A percentile compares a stretch with the other conserved stretches of the same genome.
Evolutionary conservation across 805 yeast genomes (phyloP).

Genomic region (Cyberlindnera mississippiensis): DNA sequence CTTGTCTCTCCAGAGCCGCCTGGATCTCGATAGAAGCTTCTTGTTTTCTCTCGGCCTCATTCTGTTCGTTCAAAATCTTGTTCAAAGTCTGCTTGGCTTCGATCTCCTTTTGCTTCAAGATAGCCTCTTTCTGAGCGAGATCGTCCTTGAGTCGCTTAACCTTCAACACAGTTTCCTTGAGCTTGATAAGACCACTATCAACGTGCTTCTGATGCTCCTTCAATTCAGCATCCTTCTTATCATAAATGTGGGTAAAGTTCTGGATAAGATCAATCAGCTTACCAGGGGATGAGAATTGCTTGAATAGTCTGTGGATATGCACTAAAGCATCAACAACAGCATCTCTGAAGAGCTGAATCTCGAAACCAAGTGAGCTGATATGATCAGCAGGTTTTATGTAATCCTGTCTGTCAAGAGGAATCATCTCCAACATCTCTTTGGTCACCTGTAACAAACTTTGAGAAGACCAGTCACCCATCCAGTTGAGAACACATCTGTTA

Average conservation of each 20-base stretch:
- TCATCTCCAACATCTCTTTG: constrained; percentile 31
- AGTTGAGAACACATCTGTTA: constrained; percentile 82
- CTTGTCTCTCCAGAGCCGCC: constrained; percentile 63
- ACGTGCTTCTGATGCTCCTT: constrained; percentile 71
- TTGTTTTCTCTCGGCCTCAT: constrained; percentile 86
- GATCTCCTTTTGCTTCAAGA: constrained; percentile 50
- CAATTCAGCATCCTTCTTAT: constrained; percentile 41
- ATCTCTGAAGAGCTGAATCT: constrained; percentile 34
- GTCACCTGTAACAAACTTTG: constrained; percentile 50
- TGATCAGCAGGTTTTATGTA: constrained; percentile 33
- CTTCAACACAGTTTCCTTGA: constrained; percentile 71
- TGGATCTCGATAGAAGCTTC: constrained; percentile 81
- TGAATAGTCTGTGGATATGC: constrained; percentile 37
- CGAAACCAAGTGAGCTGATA: constrained; percentile 10
- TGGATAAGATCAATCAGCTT: constrained; percentile 48
- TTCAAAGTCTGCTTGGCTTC: constrained; percentile 72
- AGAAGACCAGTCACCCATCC: constrained; percentile 83
- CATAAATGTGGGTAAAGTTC: constrained; percentile 41
- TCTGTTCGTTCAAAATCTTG: constrained; percentile 77
- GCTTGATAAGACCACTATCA: constrained; percentile 65
- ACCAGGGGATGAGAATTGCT: constrained; percentile 43
- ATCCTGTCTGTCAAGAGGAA: constrained; percentile 52
- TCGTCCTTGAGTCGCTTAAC: constrained; percentile 56
- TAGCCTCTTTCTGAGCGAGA: constrained; percentile 48
- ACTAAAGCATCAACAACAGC: constrained; percentile 45